These are phyloP conservation scores for Magnaporthales sp. DNA, from an alignment of 2,329 filamentous ascomycete species.

Conservation along the genomic window DNA sequence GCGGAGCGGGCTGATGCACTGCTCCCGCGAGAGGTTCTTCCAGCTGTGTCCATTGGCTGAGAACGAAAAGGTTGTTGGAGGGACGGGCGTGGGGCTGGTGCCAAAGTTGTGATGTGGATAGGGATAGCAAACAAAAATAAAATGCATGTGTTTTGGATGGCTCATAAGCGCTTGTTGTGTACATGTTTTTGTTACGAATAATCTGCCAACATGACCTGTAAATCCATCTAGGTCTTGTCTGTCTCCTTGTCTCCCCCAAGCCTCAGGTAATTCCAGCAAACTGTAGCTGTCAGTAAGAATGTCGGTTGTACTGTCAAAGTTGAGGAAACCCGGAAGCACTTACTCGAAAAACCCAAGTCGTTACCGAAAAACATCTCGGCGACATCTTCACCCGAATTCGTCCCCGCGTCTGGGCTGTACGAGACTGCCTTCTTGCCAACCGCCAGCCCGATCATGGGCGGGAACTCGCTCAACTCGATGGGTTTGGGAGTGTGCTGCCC, in stretches of 20 bases:
- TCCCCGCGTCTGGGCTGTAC: conserved; percentile 49
- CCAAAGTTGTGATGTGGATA: neutral
- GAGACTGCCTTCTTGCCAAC: conserved; percentile 61
- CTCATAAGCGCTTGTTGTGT: neutral
- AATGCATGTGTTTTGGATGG: neutral
- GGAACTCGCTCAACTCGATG: conserved; percentile 41
- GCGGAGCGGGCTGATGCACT: conserved; percentile 57
- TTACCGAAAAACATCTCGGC: conserved; percentile 57
- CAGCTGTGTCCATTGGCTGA: conserved; percentile 24
- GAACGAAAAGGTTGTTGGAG: conserved; percentile 3
- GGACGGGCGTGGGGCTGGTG: conserved; percentile 1
- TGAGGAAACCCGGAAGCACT: conserved; percentile 22
- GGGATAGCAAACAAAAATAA: neutral
- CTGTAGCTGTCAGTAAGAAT: conserved; percentile 2
- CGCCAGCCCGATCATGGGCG: conserved; percentile 62
- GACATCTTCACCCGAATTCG: conserved; percentile 52
- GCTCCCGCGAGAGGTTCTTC: conserved; percentile 61
- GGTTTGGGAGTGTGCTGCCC: conserved; percentile 30
- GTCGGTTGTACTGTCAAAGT: too few species aligned
- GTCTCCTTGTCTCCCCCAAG: conserved; percentile 2
- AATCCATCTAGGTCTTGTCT: neutral
- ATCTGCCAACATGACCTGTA: neutral
- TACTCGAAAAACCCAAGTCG: conserved; percentile 57
- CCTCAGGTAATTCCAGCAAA: conserved; percentile 7
- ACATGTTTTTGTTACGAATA: neutral